These are phyloP conservation scores for Gossypium gossypioides DNA, from an alignment of 441 rosid genomes.

Conservation along the genomic window DNA sequence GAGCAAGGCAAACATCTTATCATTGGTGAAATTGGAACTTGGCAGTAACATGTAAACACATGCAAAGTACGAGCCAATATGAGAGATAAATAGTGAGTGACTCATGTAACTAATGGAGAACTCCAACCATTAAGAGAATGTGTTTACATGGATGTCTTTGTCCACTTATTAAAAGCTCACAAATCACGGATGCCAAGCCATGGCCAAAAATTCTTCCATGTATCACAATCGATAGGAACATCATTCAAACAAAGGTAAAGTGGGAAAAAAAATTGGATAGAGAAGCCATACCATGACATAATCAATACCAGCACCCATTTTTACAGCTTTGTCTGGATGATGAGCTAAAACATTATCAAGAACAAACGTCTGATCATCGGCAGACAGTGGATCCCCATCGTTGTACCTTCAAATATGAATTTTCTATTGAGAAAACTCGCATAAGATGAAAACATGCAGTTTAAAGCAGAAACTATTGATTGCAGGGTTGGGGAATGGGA, in stretches of 20 bases:
- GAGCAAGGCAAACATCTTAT: neutral
- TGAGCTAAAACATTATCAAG: conserved; percentile 53
- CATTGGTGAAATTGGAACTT: neutral
- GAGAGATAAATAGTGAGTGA: neutral
- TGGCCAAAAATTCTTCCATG: neutral
- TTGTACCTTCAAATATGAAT: conserved; percentile 43
- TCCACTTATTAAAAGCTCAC: conserved; percentile 4
- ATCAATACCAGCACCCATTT: conserved; percentile 68
- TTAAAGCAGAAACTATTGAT: neutral
- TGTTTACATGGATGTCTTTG: neutral
- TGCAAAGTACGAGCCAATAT: neutral
- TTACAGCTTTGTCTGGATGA: conserved; percentile 68
- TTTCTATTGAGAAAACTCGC: conserved; percentile 12
- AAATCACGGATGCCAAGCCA: neutral
- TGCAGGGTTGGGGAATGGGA: neutral
- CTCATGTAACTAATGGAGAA: neutral
- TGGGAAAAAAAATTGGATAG: neutral
- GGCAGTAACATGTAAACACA: neutral
- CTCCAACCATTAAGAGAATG: neutral
- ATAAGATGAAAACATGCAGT: conserved; percentile 6
- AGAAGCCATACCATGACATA: conserved; percentile 51
- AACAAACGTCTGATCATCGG: conserved; percentile 47
- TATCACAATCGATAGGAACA: neutral
- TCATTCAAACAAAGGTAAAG: neutral
- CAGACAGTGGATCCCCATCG: conserved; percentile 65